These are phyloP conservation scores for Pyropia haitanensis DNA, from an alignment of 23 red algal genomes.

Conservation along the genomic window DNA sequence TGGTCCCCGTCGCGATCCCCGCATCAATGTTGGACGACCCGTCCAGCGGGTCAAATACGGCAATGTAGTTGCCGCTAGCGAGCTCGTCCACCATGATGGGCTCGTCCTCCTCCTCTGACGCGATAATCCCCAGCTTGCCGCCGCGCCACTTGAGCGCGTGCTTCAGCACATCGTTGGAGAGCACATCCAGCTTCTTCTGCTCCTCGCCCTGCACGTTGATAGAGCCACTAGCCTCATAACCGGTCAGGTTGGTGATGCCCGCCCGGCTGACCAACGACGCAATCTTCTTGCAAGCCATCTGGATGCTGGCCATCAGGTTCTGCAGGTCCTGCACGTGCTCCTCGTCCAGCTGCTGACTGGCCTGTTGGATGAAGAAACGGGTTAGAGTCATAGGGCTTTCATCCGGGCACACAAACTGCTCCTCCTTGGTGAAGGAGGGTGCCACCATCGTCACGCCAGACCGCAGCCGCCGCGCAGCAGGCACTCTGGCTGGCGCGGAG, in stretches of 20 bases:
- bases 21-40: constrained; percentile 95
- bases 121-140: constrained; percentile 89
- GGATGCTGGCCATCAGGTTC: constrained; percentile 78
- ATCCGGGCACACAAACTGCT: no score
- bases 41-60: constrained; percentile 93
- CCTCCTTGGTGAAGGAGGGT: no score
- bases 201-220: constrained; percentile 96
- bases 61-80: constrained; percentile 77
- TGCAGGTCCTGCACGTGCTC: constrained; percentile 83
- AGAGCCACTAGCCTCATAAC: constrained; percentile 43
- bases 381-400: constrained; percentile 63
- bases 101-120: constrained; percentile 92
- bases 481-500: no score
- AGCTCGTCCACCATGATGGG: constrained; percentile 95
- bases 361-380: constrained; percentile 54
- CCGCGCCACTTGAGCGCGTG: constrained; percentile 83
- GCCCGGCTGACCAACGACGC: constrained; percentile 83
- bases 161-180: constrained; percentile 96
- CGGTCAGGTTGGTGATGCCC: constrained; percentile 91
- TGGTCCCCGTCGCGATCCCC: constrained; percentile 90
- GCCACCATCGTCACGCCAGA: no score
- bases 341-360: constrained; percentile 53
- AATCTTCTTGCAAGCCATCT: constrained; percentile 95
- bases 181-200: constrained; percentile 98
- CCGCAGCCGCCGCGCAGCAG: no score